These are phyloP conservation scores for Puccinia horiana DNA, from an alignment of 1,284 basidiomycete species.

Conservation along the genomic window DNA sequence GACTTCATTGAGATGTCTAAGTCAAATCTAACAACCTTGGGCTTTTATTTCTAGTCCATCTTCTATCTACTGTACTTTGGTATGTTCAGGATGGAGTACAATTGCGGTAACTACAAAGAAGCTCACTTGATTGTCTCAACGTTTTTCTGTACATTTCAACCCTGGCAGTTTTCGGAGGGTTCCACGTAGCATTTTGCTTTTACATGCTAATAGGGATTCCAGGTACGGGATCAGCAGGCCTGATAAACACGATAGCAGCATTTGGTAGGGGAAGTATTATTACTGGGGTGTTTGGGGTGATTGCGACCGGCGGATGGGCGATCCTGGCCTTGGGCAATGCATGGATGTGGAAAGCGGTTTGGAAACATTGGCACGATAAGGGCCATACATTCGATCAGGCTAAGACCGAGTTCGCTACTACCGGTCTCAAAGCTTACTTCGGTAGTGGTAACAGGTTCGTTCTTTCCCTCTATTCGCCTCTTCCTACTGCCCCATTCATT, in stretches of 20 bases:
- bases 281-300: constrained; percentile 73
- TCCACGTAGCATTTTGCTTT: constrained; percentile 37
- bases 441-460: constrained; percentile 33
- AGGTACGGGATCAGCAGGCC: constrained; percentile 89
- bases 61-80: constrained; percentile 48
- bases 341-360: constrained; percentile 65
- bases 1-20: not conserved
- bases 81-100: constrained; percentile 13
- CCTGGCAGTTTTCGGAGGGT: constrained; percentile 35
- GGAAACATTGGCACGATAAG: constrained; percentile 49
- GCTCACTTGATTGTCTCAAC: not conserved
- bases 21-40: not conserved
- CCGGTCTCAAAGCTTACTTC: constrained; percentile 48
- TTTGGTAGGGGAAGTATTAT: constrained; percentile 62
- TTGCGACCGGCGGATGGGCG: constrained; percentile 83
- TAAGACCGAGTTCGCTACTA: constrained; percentile 37
- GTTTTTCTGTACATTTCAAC: not conserved
- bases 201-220: constrained; percentile 57
- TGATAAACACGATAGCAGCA: constrained; percentile 67
- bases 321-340: constrained; percentile 78
- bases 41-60: constrained; percentile 34
- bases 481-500: not conserved
- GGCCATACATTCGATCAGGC: constrained; percentile 44
- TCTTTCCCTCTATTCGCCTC: not conserved
- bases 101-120: not conserved